A percentile compares a stretch with the other conserved stretches of the same genome.
These are phyloP conservation scores for Curvularia sp. DNA, from an alignment of 2,329 filamentous ascomycete genomes.

Conservation along the genomic window DNA sequence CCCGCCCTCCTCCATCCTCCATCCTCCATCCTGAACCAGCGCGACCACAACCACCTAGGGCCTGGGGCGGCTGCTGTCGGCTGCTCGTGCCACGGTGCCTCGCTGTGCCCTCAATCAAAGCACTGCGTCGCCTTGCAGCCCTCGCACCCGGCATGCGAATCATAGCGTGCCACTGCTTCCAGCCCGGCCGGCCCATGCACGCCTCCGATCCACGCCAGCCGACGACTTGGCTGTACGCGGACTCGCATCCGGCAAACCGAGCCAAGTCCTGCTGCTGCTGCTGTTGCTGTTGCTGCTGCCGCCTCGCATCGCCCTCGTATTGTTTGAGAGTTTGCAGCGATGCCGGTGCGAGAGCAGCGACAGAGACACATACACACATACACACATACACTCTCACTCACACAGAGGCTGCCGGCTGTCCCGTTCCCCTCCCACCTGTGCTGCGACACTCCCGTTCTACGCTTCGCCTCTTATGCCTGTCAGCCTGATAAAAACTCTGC, in stretches of 20 bases:
- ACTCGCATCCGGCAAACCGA: constrained; percentile 29
- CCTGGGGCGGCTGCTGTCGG: constrained; percentile 37
- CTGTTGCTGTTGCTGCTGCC: no score
- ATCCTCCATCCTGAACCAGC: constrained; percentile 10
- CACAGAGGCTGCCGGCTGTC: constrained; percentile 19
- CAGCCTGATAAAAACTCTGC: constrained; percentile 31
- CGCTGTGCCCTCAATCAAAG: constrained; percentile 40
- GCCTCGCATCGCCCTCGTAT: constrained; percentile 29
- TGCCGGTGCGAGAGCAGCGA: constrained; percentile 10
- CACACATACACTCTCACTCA: not conserved
- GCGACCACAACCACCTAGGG: not conserved
- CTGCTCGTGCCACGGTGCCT: constrained; percentile 36
- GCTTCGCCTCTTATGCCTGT: constrained; percentile 17
- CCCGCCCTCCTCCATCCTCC: constrained; percentile 13
- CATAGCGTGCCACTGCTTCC: constrained; percentile 30
- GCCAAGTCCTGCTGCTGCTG: constrained; percentile 29
- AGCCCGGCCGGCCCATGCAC: constrained; percentile 31
- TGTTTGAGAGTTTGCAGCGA: constrained; percentile 24
- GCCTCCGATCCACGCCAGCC: constrained; percentile 24
- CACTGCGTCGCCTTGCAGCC: constrained; percentile 27
- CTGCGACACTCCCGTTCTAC: constrained; percentile 13
- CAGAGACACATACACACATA: constrained; percentile 1
- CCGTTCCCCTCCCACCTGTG: constrained; percentile 20
- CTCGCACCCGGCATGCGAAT: constrained; percentile 33
- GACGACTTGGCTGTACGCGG: constrained; percentile 21